Evolutionary conservation across 805 yeast genomes (phyloP).

Genomic region (Kockiozyma suomiensis): DNA sequence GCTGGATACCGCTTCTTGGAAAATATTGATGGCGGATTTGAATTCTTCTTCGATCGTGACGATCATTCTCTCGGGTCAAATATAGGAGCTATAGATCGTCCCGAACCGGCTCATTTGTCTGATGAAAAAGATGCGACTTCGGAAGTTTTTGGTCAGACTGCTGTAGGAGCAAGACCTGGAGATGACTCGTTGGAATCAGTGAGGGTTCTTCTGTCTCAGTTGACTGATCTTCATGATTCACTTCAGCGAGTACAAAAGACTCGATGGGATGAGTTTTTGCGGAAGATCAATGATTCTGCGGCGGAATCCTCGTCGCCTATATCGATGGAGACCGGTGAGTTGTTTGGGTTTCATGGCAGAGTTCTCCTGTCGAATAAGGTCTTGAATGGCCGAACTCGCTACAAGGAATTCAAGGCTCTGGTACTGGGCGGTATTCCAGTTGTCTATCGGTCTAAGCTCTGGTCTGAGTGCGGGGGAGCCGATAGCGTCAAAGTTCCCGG

Average conservation of each 20-base stretch:
- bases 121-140: background rate
- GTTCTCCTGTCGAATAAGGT: constrained; percentile 39
- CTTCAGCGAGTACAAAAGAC: constrained; percentile 45
- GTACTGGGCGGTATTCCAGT: constrained; percentile 54
- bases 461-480: constrained; percentile 61
- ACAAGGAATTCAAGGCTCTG: constrained; percentile 43
- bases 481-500: constrained; percentile 50
- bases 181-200: constrained; percentile 31
- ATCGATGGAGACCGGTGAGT: constrained; percentile 40
- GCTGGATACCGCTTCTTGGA: constrained; percentile 28
- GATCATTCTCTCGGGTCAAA: background rate
- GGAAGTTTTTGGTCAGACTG: background rate
- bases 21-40: constrained; percentile 25
- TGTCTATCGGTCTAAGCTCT: constrained; percentile 51
- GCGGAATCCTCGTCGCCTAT: constrained; percentile 35
- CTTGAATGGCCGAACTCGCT: constrained; percentile 28
- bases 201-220: constrained; percentile 43
- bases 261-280: constrained; percentile 53
- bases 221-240: constrained; percentile 52
- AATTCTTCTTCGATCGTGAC: constrained; percentile 22
- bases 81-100: constrained; percentile 6
- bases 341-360: constrained; percentile 49
- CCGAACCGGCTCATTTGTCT: constrained; percentile 25
- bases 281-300: constrained; percentile 41
- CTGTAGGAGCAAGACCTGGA: background rate